Base-by-base conservation (phyloP, 495 filamentous ascomycete species). In the Choiromyces venosus region DNA sequence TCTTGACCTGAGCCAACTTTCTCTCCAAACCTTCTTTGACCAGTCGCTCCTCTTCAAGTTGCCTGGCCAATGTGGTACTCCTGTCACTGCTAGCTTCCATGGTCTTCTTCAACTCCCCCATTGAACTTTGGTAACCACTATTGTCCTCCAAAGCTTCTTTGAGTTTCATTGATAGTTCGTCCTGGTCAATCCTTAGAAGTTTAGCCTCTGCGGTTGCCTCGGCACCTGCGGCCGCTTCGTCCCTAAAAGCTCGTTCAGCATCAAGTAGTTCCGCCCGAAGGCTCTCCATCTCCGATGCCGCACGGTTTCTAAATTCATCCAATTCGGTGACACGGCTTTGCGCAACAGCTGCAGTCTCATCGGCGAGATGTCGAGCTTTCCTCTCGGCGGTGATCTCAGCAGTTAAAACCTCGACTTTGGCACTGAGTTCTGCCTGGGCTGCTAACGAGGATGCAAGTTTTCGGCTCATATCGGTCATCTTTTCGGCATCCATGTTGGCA, bases 191-290 rank as follows among this genome's bases (percentile, higher is more conserved):
- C 65, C 86, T 85, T 18, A 97, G 82, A 78, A 96, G 86, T 72
- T 91, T 87, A n/a, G 89, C 84, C 52, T 89, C 84, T 2, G 91
- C 87, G 38, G 90, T 87, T 0, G 93, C 91, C 82, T 97, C 93
- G 4, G 91, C 86, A 33, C 89, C 87, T 29, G 88, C 83, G 37
- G 92, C 87, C 0, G 92, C 87, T 79, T 97, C 90, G 76, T 98
- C 93, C 70, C 95, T 85, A 37, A 90, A 88, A 42, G 88, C 87
- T 37, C 88, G 89, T 79, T 96, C 89, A 1, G 86, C 84, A 73
- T 91, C 87, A 77, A 97, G 92, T 37, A 99, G 83, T 78, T 97
- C 92, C 5, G 91, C 89, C 73, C 92, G 90, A 65, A 99, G 83
- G 44, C 88, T 90, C 82, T 97, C 95, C 5, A 93, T 85, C 78